These are phyloP conservation scores for Geotrichum histeridarum DNA, from an alignment of 1,139 yeast genomes.

Conservation along the genomic window DNA sequence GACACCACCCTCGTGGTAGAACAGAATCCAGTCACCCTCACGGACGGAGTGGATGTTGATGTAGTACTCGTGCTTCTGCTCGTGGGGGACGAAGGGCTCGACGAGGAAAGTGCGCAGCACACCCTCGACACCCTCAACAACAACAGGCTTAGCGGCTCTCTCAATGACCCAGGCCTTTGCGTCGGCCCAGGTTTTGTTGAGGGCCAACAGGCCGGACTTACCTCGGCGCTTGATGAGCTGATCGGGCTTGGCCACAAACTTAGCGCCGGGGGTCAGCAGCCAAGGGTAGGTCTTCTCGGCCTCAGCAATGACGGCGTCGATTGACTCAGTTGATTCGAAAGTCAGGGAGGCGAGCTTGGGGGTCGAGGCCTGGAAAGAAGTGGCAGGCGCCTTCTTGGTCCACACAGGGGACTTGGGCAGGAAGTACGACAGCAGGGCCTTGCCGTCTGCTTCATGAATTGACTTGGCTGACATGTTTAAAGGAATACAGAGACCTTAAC, in stretches of 20 bases:
- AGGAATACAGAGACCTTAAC: neutral
- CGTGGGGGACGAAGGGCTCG: constrained; percentile 47
- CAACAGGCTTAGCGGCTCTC: constrained; percentile 41
- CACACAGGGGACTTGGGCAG: constrained; percentile 41
- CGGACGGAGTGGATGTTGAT: constrained; percentile 47
- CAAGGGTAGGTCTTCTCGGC: constrained; percentile 43
- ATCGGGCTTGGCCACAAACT: constrained; percentile 46
- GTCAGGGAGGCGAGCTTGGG: constrained; percentile 41
- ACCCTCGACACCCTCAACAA: constrained; percentile 42
- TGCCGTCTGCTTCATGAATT: constrained; percentile 46
- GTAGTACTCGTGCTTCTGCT: constrained; percentile 45
- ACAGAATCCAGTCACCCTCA: constrained; percentile 46
- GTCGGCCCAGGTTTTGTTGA: constrained; percentile 44
- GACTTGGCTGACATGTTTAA: constrained; percentile 42
- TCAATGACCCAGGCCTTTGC: constrained; percentile 42
- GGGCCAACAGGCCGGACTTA: constrained; percentile 43
- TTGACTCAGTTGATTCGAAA: constrained; percentile 33
- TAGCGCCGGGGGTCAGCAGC: constrained; percentile 38
- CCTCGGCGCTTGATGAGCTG: constrained; percentile 47
- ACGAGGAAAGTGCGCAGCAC: constrained; percentile 42
- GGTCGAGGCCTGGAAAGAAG: constrained; percentile 37
- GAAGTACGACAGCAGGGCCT: constrained; percentile 43
- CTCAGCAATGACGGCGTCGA: constrained; percentile 35
- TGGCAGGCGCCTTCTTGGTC: constrained; percentile 34
- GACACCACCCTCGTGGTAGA: constrained; percentile 48